Conservation (phyloP, 257 asterid species). For the Fraxinus cuspidata region DNA sequence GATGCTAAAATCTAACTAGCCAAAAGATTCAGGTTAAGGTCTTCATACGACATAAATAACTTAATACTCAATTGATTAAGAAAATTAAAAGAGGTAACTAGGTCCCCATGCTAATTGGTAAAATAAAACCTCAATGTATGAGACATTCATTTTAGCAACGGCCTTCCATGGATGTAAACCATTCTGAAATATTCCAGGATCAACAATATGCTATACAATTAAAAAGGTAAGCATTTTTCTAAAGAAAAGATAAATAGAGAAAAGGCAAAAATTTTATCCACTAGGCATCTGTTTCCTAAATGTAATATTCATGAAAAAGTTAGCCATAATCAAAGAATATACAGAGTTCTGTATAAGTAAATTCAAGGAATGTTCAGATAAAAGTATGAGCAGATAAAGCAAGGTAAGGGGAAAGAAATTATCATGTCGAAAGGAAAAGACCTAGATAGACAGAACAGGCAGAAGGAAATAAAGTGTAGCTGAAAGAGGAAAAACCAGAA, state of each 20-base stretch:
- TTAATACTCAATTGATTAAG: not conserved
- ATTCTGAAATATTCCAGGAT: not conserved
- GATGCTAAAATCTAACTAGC: not conserved
- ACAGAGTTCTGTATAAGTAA: not conserved
- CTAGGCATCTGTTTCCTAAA: slow-evolving; percentile 2
- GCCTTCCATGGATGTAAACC: not conserved
- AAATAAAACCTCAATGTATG: not conserved
- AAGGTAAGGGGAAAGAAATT: slow-evolving; percentile 1
- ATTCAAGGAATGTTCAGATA: slow-evolving; percentile 16
- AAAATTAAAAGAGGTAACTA: not conserved
- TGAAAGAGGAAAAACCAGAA: slow-evolving; percentile 17
- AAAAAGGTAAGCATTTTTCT: not conserved
- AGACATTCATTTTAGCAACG: not conserved
- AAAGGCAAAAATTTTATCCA: slow-evolving; percentile 3
- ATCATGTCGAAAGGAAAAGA: not conserved
- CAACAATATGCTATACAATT: not conserved
- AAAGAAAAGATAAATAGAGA: not conserved
- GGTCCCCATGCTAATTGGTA: not conserved
- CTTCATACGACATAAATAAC: not conserved
- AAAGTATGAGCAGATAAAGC: not conserved
- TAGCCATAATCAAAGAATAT: not conserved
- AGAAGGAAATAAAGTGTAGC: not conserved
- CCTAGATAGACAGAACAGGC: not conserved
- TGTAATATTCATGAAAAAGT: not conserved
- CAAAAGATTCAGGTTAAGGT: not conserved